Evolutionary conservation across 2,329 filamentous ascomycete genomes (phyloP), one percentile per base, ranked within the genome.

Genomic region (Zymoseptoria brevis): DNA sequence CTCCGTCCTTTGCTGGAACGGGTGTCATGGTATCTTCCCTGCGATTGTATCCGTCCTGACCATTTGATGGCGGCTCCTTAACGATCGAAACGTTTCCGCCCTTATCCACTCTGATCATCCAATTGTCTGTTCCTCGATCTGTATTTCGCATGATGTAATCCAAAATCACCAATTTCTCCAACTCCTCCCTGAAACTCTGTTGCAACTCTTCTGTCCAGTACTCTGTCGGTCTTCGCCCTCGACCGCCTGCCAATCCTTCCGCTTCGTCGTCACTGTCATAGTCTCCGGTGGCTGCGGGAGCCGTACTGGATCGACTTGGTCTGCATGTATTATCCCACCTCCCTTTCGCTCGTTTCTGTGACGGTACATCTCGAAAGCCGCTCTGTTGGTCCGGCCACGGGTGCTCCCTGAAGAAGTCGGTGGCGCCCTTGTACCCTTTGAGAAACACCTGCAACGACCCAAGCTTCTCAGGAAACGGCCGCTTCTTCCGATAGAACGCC

Each of bases 101-200:
- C 81, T 86, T 90, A 73, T 99, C 92, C 30, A 99, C 89, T 74
- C 90, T 94, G 71, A 99, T 91, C 94, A 99, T 99, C 94, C 94
- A 99, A 69, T 99, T 99, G 73, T 99, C 94, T 58, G 96, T 79
- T 1, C 94, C 94, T 75, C 94, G 84, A 73, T 99, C 94, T 1
- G 94, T 99, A 71, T 99, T 99, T 59, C 94, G 85, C 94, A 99
- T 99, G 64, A 99, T 96, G 73, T 99, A 99, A 75, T 99, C 94
- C 65, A 99, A 75, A 69, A 99, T 96, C 21, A 99, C 95, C 7
- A 99, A 80, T 75, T 96, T 97, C 76, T 99, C 94, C 53, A 99
- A 81, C 75, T 97, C 89, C 74, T 99, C 94, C 45, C 94, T 81
- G 72, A 99, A 96, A 0, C 90, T 88, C 73, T 96, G 90, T 71